Evolutionary conservation across 805 yeast species (phyloP).

Genomic region (Candida sonorensis): DNA sequence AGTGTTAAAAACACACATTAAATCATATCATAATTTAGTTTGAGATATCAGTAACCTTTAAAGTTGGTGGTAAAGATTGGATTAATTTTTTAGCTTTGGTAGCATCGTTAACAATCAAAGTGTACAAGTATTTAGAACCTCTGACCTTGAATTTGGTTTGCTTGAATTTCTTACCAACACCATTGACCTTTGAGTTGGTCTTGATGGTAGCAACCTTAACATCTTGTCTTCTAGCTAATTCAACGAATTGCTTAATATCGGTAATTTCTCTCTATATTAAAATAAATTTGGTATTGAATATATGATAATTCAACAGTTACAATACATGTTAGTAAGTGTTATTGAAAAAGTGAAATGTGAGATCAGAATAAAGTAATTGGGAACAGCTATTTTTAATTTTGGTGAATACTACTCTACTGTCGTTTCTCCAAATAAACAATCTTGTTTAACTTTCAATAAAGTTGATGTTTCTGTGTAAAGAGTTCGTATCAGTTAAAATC

Average conservation of each 20-base stretch:
- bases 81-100: constrained; percentile 96
- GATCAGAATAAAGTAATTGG: no score
- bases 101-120: constrained; percentile 90
- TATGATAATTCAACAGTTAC: no score
- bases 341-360: no score
- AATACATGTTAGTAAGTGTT: no score
- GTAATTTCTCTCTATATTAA: constrained; percentile 58
- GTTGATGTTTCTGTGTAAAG: no score
- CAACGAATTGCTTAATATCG: constrained; percentile 96
- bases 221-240: constrained; percentile 94
- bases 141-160: constrained; percentile 99
- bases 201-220: constrained; percentile 90
- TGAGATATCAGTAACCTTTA: constrained; percentile 50
- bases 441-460: no score
- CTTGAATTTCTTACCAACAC: constrained; percentile 77
- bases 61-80: constrained; percentile 95
- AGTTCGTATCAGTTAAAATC: no score
- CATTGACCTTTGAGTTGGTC: constrained; percentile 78
- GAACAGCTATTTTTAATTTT: no score
- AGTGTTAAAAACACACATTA: not conserved
- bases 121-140: constrained; percentile 91
- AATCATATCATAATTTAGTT: constrained; percentile 1
- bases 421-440: no score
- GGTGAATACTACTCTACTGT: no score
- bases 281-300: no score